phyloP scores from a whole-genome alignment of 1,139 yeast species.

The Debaryomycetaceae sp. region DNA sequence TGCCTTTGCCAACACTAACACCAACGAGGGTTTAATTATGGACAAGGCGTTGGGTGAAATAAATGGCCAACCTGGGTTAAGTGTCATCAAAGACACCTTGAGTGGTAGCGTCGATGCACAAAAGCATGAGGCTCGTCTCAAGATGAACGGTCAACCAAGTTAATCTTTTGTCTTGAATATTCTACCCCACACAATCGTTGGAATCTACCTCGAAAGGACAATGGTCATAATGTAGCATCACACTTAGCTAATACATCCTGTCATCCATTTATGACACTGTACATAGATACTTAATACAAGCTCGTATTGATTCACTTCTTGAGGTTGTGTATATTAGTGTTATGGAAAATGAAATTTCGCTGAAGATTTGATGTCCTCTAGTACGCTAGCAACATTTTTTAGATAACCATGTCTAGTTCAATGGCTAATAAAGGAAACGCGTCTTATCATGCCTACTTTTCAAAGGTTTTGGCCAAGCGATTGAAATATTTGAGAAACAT shows the following conservation, averaged over 20 bases:
- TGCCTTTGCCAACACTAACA: conserved; percentile 23
- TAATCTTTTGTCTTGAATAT: not conserved
- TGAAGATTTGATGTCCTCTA: not conserved
- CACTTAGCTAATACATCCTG: not conserved
- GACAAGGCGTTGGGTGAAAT: conserved; percentile 38
- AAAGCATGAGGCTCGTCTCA: conserved; percentile 35
- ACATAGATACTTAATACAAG: not conserved
- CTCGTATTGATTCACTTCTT: not conserved
- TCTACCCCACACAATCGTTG: not conserved
- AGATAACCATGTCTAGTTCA: conserved; percentile 2
- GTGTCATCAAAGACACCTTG: conserved; percentile 39
- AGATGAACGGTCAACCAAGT: conserved; percentile 15
- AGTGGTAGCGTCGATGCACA: conserved; percentile 35
- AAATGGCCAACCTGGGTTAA: conserved; percentile 46
- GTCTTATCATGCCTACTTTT: conserved; percentile 26
- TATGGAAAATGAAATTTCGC: not conserved
- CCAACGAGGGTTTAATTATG: conserved; percentile 31
- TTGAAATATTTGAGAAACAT: conserved; percentile 35
- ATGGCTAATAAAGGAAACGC: conserved; percentile 8
- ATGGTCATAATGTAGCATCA: not conserved
- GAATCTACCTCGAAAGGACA: not conserved
- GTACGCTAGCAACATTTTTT: not conserved
- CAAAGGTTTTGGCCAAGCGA: conserved; percentile 32
- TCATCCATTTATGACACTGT: not conserved
- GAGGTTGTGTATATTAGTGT: not conserved